Evolutionary conservation across 495 filamentous ascomycete species (phyloP), one percentile per base, ranked within the genome.

Genomic region (Choiromyces venosus): DNA sequence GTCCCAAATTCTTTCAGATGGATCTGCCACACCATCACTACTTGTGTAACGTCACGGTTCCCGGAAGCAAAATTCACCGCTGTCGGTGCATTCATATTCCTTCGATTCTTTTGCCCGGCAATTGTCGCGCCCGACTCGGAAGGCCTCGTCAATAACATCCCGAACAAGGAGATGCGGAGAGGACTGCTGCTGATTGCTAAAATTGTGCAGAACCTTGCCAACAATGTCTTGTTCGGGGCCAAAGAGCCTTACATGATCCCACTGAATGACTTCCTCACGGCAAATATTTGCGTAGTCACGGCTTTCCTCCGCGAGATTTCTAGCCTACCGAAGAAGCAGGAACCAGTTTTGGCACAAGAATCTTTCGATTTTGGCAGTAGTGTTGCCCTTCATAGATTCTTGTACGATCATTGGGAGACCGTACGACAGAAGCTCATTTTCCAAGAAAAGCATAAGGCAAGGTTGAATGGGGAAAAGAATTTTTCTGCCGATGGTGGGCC

Each of bases 221-320:
- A 91, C 73, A 91, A 91, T 76, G 89, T 91, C 39, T 83, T 90
- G 1, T 90, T 91, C 71, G 89, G 88, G n/a, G 87, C 87, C 37
- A 91, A 91, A 79, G 89, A 91, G 79, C 86, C 88, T 18, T 91
- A 87, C 76, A 91, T 91, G 89, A 87, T 87, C 73, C 88, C 88
- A 12, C 80, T 91, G 21, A 90, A 90, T 75, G 86, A 88, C 75
- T 90, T 91, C 76, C 80, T 91, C 39, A 86, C 87, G 0, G 83
- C 87, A 69, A 88, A 91, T 73, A 90, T 91, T 46, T 89, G 87
- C 76, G 83, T 83, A 40, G 86, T 90, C 14, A 90, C 88, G 14
- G 85, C 86, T 2, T 91, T 91, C 73, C 79, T 91, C 35, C 79
- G 87, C 39, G 87, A 91, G 76, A 89, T 90, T 56, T 89, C 88